phyloP scores from a whole-genome alignment of 768 basidiomycete genomes.

The Boletus rubroflammeus region DNA sequence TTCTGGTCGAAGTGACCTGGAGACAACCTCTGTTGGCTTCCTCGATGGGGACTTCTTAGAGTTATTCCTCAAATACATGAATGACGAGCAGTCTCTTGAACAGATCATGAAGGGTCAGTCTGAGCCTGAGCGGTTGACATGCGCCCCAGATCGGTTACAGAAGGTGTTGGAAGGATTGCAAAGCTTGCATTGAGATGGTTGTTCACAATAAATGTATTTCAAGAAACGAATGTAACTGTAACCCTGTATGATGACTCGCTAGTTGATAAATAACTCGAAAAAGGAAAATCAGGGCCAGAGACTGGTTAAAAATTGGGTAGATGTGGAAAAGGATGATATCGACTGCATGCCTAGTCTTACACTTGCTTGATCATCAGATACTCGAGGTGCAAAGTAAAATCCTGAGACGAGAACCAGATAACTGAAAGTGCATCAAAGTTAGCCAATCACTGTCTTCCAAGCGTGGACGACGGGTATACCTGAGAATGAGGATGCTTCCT shows the following conservation, averaged over 20 bases:
- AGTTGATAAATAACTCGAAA: constrained; percentile 1
- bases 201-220: constrained; percentile 10
- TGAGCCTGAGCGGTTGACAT: constrained; percentile 53
- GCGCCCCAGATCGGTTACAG: constrained; percentile 36
- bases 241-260: not conserved
- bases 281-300: constrained; percentile 11
- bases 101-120: constrained; percentile 55
- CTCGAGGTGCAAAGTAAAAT: constrained; percentile 82
- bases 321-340: constrained; percentile 1
- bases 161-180: constrained; percentile 49
- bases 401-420: constrained; percentile 90
- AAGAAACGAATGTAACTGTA: constrained; percentile 21
- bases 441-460: not conserved
- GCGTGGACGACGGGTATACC: constrained; percentile 44
- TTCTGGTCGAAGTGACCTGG: constrained; percentile 54
- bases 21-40: constrained; percentile 64
- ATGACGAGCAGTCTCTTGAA: constrained; percentile 40
- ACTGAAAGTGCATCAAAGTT: constrained; percentile 38
- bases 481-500: constrained; percentile 91
- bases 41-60: constrained; percentile 88
- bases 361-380: constrained; percentile 20
- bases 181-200: constrained; percentile 46
- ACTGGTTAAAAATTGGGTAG: constrained; percentile 8
- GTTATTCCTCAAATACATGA: constrained; percentile 46
- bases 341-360: constrained; percentile 1